Conservation (phyloP, 2,329 filamentous ascomycete species). For the Cytospora leucostoma region DNA sequence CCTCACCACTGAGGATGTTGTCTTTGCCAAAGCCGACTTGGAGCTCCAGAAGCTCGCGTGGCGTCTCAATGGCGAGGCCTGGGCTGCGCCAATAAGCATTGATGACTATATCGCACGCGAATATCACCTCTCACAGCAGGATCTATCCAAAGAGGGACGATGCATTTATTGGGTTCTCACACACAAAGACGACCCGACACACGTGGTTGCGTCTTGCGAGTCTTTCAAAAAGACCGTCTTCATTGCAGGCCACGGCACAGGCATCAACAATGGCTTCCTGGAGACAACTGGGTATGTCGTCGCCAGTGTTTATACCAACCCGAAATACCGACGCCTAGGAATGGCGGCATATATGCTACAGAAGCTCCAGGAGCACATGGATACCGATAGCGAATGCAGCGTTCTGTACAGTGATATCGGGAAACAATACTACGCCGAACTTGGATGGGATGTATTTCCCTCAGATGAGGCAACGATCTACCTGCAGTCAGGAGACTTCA, state of each 20-base stretch:
- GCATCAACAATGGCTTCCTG: conserved; percentile 30
- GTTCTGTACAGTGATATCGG: conserved; percentile 40
- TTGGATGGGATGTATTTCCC: conserved; percentile 40
- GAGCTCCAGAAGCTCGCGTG: conserved; percentile 36
- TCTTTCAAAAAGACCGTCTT: conserved; percentile 34
- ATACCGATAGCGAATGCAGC: conserved; percentile 38
- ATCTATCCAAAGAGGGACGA: conserved; percentile 31
- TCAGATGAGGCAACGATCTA: conserved; percentile 39
- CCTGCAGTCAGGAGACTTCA: conserved; percentile 30
- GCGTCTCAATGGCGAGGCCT: conserved; percentile 36
- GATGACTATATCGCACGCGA: conserved; percentile 36
- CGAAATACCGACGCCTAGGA: conserved; percentile 37
- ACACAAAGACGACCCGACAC: conserved; percentile 33
- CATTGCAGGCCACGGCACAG: conserved; percentile 31
- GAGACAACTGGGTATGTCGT: conserved; percentile 37
- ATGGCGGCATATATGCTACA: conserved; percentile 41
- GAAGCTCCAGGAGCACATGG: conserved; percentile 39
- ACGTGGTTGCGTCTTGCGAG: conserved; percentile 41
- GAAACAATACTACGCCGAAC: conserved; percentile 36
- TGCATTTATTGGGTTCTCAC: conserved; percentile 39
- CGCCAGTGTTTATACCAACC: conserved; percentile 41
- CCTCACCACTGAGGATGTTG: conserved; percentile 31
- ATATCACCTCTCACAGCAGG: conserved; percentile 33
- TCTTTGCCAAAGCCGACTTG: conserved; percentile 35
- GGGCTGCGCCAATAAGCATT: conserved; percentile 36